These are phyloP conservation scores for Boletus calvinii DNA, from an alignment of 1,284 basidiomycete species.

Conservation along the genomic window DNA sequence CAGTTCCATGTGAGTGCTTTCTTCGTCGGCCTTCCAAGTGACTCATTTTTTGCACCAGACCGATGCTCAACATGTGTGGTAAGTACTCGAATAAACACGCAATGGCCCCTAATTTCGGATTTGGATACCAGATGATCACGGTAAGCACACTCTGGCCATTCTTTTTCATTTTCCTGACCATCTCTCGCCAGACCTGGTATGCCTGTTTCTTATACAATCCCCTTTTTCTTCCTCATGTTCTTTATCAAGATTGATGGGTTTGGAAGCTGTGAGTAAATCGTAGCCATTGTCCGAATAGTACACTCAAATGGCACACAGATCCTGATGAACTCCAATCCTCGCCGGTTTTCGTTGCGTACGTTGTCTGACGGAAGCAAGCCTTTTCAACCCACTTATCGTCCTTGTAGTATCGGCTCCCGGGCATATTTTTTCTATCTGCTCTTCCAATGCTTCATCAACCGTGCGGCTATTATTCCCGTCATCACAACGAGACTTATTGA, in stretches of 20 bases:
- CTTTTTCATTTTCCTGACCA: constrained; percentile 10
- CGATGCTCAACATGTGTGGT: constrained; percentile 68
- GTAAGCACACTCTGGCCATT: constrained; percentile 39
- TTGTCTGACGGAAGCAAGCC: constrained; percentile 1
- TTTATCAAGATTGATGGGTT: constrained; percentile 82
- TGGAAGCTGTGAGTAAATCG: constrained; percentile 67
- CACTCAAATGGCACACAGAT: constrained; percentile 45
- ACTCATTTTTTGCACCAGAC: constrained; percentile 36
- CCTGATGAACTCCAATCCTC: constrained; percentile 79
- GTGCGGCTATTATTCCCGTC: constrained; percentile 39
- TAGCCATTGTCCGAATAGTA: background rate
- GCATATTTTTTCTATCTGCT: constrained; percentile 91
- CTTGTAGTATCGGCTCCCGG: constrained; percentile 66
- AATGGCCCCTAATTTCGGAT: background rate
- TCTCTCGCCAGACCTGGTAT: constrained; percentile 46
- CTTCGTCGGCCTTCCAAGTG: background rate
- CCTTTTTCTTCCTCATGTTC: background rate
- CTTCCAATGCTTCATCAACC: constrained; percentile 89
- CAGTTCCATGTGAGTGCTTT: constrained; percentile 75
- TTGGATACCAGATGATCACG: constrained; percentile 63
- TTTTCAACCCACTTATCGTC: background rate
- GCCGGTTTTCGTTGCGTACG: constrained; percentile 74
- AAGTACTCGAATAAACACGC: constrained; percentile 20
- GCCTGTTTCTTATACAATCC: constrained; percentile 13
- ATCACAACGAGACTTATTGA: constrained; percentile 10